Base-by-base conservation (phyloP, 1,139 yeast species). In the Pichia sp. region DNA sequence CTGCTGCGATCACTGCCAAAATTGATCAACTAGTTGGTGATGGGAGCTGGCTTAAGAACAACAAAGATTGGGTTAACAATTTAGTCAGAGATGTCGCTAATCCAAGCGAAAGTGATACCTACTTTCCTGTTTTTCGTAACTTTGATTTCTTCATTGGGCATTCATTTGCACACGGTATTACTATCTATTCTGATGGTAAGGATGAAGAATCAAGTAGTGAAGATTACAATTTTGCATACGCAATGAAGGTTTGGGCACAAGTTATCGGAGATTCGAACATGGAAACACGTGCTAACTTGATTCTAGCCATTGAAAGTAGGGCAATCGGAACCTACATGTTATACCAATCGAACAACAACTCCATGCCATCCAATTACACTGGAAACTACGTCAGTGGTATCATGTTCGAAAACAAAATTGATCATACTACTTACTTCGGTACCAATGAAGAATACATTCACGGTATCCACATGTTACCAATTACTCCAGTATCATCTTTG, bases 101-200 rank as follows among this genome's bases (percentile, higher is more conserved):
- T 64, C 95, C 91, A 36, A 63, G 58, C 16, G 55, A 68, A 56
- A 74, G 73, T 3, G 95, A 87, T 67, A 54, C 74, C 1, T 78
- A 77, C 66, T 88, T 86, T 82, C 95, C 95, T 4, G 87, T 83
- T 16, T 85, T 80, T 49, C 78, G 95, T 67, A 78, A 77, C 77
- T 88, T 87, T 70, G 93, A 87, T 68, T 88, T 88, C 89, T 88
- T 72, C 72, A 77, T 78, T 48, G 96, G 96, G 34, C 95, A 88
- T 69, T 85, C 95, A 1, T 87, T 93, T 91, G 95, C 95, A 7
- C 80, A 80, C 56, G 95, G 96, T 20, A 73, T 87, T 59, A 84
- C 81, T 64, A 80, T 77, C 41, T 73, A 82, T 61, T 86, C 84
- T 41, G 95, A 86, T 65, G 95, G 95, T 57, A 83, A 84, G 64